These are phyloP conservation scores for Alternaria ethzedia DNA, from an alignment of 2,329 filamentous ascomycete species.

Conservation along the genomic window DNA sequence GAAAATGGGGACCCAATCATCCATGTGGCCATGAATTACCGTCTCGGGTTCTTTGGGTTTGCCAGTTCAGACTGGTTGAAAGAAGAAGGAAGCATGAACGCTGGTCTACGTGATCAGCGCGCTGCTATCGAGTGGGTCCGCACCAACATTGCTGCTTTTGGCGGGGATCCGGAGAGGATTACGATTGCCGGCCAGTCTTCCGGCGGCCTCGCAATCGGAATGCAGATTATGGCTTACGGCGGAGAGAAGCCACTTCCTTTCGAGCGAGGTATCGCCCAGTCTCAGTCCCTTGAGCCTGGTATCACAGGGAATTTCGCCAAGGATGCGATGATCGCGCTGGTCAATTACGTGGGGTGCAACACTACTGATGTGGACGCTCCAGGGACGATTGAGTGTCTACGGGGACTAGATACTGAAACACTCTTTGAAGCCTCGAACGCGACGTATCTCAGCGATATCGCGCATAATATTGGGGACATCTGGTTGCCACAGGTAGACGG, in stretches of 20 bases:
- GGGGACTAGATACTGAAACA: constrained; percentile 50
- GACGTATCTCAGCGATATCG: constrained; percentile 50
- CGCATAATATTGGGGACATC: constrained; percentile 54
- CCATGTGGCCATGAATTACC: constrained; percentile 46
- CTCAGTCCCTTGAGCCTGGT: constrained; percentile 59
- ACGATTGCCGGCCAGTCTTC: constrained; percentile 52
- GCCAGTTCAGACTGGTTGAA: constrained; percentile 42
- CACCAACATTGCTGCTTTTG: constrained; percentile 45
- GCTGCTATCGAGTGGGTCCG: constrained; percentile 49
- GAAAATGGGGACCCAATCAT: constrained; percentile 51
- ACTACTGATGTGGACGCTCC: constrained; percentile 47
- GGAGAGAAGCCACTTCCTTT: constrained; percentile 38
- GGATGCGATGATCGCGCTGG: constrained; percentile 55
- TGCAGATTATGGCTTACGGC: constrained; percentile 46
- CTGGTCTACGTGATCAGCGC: constrained; percentile 49
- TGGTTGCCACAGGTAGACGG: constrained; percentile 60
- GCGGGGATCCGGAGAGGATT: constrained; percentile 44
- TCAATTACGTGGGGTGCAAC: constrained; percentile 55
- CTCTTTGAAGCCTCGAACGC: constrained; percentile 55
- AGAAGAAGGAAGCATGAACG: constrained; percentile 44
- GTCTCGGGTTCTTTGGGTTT: constrained; percentile 50
- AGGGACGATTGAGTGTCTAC: constrained; percentile 57
- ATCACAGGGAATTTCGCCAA: constrained; percentile 56
- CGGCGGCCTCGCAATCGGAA: constrained; percentile 39
- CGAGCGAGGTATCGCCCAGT: constrained; percentile 49